Evolutionary conservation across 2,329 filamentous ascomycete genomes (phyloP).

Genomic region (Neofusicoccum kwambonambiense): DNA sequence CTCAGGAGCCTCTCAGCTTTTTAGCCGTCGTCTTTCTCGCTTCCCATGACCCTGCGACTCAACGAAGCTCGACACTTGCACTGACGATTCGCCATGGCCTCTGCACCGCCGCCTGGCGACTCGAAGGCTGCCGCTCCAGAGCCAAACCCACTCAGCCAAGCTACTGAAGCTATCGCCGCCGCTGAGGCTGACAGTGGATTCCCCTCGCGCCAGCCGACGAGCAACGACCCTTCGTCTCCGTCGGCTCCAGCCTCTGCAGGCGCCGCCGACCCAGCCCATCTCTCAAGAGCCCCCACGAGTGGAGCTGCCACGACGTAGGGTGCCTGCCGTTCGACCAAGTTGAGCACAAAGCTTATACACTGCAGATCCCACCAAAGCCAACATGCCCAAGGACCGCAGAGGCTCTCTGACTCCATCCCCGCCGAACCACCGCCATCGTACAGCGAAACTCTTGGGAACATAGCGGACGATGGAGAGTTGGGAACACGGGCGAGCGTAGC

Average conservation of each 20-base stretch:
- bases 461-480: constrained; percentile 37
- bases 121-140: background rate
- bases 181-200: background rate
- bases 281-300: background rate
- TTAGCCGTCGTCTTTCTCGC: background rate
- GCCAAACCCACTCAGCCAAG: constrained; percentile 16
- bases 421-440: constrained; percentile 38
- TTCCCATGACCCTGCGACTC: background rate
- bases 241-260: background rate
- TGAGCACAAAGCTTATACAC: background rate
- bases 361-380: background rate
- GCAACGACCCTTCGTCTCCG: background rate
- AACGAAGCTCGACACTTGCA: background rate
- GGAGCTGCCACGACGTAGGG: background rate
- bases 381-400: background rate
- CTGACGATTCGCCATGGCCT: constrained; percentile 9
- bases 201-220: background rate
- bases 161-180: constrained; percentile 15
- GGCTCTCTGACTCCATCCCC: background rate
- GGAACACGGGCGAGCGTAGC: constrained; percentile 51
- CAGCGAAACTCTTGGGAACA: constrained; percentile 41
- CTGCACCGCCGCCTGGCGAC: constrained; percentile 7
- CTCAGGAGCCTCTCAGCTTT: background rate
- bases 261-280: background rate
- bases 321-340: background rate